Percentiles rank a stretch among this genome's conserved stretches.
These are phyloP conservation scores for Pleurotus cornucopiae DNA, from an alignment of 768 basidiomycete species.

Conservation along the genomic window DNA sequence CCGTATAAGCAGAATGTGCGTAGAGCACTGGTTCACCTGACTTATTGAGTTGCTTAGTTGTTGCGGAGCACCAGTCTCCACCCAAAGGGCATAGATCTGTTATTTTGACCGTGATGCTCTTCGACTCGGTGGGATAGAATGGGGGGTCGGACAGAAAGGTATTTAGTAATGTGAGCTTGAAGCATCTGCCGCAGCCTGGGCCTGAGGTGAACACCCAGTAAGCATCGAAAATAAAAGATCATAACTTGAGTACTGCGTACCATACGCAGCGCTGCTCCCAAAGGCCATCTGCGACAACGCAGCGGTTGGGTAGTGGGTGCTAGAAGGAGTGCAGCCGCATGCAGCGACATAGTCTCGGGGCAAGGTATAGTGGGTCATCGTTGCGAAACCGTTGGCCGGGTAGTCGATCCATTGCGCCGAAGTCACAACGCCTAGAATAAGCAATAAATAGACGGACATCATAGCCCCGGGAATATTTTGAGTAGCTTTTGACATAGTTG, in stretches of 20 bases:
- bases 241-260: conserved; percentile 20
- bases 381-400: conserved; percentile 57
- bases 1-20: background rate
- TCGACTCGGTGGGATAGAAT: conserved; percentile 58
- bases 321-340: conserved; percentile 71
- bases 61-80: conserved; percentile 65
- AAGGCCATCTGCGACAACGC: conserved; percentile 79
- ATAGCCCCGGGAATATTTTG: background rate
- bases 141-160: conserved; percentile 64
- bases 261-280: conserved; percentile 67
- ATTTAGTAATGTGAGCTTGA: conserved; percentile 70
- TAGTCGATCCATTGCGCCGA: conserved; percentile 59
- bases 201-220: conserved; percentile 32
- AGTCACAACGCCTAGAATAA: background rate
- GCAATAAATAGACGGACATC: background rate
- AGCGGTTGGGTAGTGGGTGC: conserved; percentile 73
- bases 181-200: conserved; percentile 74
- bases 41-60: no score
- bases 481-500: background rate
- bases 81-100: conserved; percentile 77
- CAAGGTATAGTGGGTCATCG: conserved; percentile 73
- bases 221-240: background rate
- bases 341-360: conserved; percentile 57
- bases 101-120: conserved; percentile 69
- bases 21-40: no score